These are phyloP conservation scores for Quercus glauca DNA, from an alignment of 306 rosid species.

Conservation along the genomic window DNA sequence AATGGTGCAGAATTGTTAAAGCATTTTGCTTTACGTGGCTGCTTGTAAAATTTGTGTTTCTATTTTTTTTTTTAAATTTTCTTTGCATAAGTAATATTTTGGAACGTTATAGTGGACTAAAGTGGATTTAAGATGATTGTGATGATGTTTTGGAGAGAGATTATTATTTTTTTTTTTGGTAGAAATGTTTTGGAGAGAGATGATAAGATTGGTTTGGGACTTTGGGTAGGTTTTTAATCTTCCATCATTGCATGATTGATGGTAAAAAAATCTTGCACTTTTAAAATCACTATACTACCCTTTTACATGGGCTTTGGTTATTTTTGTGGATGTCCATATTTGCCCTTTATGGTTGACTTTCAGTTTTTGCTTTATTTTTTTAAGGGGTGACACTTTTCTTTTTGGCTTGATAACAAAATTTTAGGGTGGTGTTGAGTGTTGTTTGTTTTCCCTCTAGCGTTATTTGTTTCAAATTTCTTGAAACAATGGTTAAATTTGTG, in stretches of 20 bases:
- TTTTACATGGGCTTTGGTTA: not conserved
- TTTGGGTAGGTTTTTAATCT: not conserved
- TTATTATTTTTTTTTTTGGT: not conserved
- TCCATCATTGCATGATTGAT: not conserved
- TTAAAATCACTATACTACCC: not conserved
- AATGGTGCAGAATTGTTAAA: not conserved
- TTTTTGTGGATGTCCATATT: not conserved
- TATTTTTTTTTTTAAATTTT: not conserved
- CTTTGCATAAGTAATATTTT: not conserved
- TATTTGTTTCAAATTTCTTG: too few species aligned
- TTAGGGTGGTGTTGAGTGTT: too few species aligned
- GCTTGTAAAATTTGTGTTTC: too few species aligned
- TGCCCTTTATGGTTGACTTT: not conserved
- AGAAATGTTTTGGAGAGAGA: not conserved
- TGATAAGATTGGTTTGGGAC: too few species aligned
- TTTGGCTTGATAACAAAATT: too few species aligned
- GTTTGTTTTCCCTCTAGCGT: too few species aligned
- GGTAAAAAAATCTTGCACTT: not conserved
- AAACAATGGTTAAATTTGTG: too few species aligned
- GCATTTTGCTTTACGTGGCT: too few species aligned
- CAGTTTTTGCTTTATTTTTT: not conserved
- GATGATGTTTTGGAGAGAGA: not conserved
- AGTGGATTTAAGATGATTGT: not conserved
- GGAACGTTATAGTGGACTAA: not conserved
- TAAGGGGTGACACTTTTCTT: too few species aligned